phyloP scores from a whole-genome alignment of 1,284 basidiomycete genomes.

The Pseudozyma sp. region DNA sequence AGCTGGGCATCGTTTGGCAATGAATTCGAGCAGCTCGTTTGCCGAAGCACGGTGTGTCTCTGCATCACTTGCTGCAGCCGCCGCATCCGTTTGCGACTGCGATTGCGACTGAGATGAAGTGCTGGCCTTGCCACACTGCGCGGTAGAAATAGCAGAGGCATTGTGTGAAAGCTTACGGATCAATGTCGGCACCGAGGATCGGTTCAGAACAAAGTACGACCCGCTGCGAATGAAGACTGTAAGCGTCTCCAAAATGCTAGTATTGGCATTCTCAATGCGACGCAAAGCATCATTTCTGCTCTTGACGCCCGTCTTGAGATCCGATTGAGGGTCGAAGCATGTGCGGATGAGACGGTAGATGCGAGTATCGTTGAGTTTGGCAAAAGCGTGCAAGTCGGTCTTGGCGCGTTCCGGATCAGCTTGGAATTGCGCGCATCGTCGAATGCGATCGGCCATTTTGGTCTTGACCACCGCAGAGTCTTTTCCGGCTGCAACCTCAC shows the following conservation, averaged over 20 bases:
- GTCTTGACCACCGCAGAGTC: conserved; percentile 70
- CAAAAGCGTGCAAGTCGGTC: conserved; percentile 85
- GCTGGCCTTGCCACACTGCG: conserved; percentile 8
- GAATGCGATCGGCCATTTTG: conserved; percentile 46
- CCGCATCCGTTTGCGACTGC: conserved; percentile 8
- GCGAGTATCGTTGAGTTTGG: conserved; percentile 84
- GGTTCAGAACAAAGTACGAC: conserved; percentile 81
- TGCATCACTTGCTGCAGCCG: conserved; percentile 17
- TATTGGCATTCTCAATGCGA: conserved; percentile 44
- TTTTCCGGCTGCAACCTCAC: conserved; percentile 83
- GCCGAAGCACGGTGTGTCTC: conserved; percentile 61
- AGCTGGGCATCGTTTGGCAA: conserved; percentile 83
- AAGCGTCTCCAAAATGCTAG: conserved; percentile 74
- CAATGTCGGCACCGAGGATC: conserved; percentile 85
- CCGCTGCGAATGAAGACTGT: conserved; percentile 78
- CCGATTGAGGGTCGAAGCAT: conserved; percentile 83
- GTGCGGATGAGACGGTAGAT: conserved; percentile 85
- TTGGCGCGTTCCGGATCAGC: conserved; percentile 78
- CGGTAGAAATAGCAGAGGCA: background rate
- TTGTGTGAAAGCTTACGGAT: conserved; percentile 32
- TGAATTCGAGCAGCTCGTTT: conserved; percentile 70
- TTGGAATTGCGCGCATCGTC: conserved; percentile 21
- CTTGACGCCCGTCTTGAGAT: conserved; percentile 84
- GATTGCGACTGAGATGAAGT: conserved; percentile 17
- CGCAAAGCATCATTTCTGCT: conserved; percentile 63